Base-by-base conservation (phyloP, 345 rosid genomes). In the Populus nigra region DNA sequence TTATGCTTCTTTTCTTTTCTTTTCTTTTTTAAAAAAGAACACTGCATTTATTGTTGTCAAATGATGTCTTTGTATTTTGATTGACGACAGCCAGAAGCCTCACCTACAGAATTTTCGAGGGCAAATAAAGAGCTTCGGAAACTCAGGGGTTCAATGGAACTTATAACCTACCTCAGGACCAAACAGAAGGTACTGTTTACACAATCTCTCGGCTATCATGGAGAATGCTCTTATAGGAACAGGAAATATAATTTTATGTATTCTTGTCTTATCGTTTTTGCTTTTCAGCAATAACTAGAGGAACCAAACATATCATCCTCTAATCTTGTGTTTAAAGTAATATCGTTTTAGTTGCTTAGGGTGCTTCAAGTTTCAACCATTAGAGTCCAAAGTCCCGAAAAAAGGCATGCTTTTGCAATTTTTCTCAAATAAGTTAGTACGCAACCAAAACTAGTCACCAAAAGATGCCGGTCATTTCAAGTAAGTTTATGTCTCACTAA, bases 61-160 rank as follows among this genome's bases (percentile, higher is more conserved):
- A 10, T 75, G n/a, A 18, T 41, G 77, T 47, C 55, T 71, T 77
- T 79, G 53, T 38, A 15, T 81, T 70, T 87, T 88, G 88, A 76
- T 81, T 84, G 86, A 92, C 92, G 94, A 90, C 91, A 93, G 98
- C 96, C 95, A 65, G 98, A 93, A 85, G 89, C 87, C 83, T 90
- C 92, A 2, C 94, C 89, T n/a, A 63, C 82, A 17, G 98, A 91
- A 82, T 94, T 83, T 77, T 78, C 97, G 0, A 91, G 70, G 81
- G 97, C 97, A 76, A 96, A 92, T 82, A 94, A 94, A 83, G 99
- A 96, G 83, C 90, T 94, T 69, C 87, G 91, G 77, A 96, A 88
- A 84, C 87, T 92, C n/a, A 84, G 89, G 80, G 94, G 77, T n/a
- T 88, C 91, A 0, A 86, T 92, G 93, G 91, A 90, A 65, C 91